Conservation (phyloP, 1,284 basidiomycete genomes). For the Moesziomyces parantarcticus region DNA sequence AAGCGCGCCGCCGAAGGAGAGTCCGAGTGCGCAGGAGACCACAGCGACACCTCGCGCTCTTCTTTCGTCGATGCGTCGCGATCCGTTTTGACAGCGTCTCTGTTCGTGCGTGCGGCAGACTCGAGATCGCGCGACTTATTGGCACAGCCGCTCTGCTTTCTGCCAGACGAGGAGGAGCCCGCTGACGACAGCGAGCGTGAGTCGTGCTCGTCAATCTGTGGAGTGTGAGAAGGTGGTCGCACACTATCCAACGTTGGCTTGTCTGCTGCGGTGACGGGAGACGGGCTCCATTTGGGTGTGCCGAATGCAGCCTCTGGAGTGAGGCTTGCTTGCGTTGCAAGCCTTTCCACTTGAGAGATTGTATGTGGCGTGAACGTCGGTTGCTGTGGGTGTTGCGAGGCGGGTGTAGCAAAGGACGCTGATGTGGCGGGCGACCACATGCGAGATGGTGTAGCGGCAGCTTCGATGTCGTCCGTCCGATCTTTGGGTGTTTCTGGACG, state of each 20-base stretch:
- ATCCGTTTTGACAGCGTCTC: too few species aligned
- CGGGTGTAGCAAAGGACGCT: constrained; percentile 19
- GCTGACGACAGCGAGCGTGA: constrained; percentile 6
- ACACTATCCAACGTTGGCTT: not conserved
- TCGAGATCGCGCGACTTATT: constrained; percentile 9
- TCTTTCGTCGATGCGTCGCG: too few species aligned
- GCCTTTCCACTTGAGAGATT: not conserved
- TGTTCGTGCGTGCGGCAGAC: not conserved
- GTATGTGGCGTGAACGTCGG: constrained; percentile 1
- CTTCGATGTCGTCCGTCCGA: not conserved
- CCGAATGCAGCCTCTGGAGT: constrained; percentile 13
- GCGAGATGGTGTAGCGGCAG: constrained; percentile 6
- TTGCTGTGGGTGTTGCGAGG: constrained; percentile 9
- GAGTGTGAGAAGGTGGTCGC: not conserved
- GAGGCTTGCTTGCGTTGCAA: too few species aligned
- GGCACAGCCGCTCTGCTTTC: constrained; percentile 27
- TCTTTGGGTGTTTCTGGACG: not conserved
- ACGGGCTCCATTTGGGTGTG: constrained; percentile 23
- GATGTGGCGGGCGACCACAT: constrained; percentile 29
- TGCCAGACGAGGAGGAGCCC: constrained; percentile 14
- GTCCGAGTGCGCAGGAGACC: constrained; percentile 6
- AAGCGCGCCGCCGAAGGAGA: constrained; percentile 31
- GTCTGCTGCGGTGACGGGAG: not conserved
- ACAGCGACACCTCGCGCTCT: not conserved
- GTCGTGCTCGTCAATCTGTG: constrained; percentile 9